These are phyloP conservation scores for Miamiensis avidus DNA, from an alignment of 169 alveolate genomes.

Conservation along the genomic window DNA sequence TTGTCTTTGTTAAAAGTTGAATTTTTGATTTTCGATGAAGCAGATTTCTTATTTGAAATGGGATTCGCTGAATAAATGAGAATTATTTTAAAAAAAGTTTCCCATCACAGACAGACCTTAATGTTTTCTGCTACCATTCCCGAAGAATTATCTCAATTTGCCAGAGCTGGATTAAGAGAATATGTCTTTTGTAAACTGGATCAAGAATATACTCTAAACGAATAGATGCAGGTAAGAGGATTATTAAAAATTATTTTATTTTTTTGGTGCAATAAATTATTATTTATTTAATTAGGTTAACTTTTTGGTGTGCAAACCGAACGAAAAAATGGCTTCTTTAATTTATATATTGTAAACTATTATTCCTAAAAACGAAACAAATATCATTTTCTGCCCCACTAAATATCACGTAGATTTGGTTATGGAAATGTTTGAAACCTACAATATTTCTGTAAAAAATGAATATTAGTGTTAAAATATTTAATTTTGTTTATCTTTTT, in stretches of 20 bases:
- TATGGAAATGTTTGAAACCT: slow-evolving; percentile 63
- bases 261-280: background rate
- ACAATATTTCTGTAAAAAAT: slow-evolving; percentile 48
- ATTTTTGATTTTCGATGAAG: slow-evolving; percentile 94
- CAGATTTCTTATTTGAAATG: slow-evolving; percentile 95
- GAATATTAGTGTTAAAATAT: background rate
- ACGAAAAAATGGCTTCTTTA: slow-evolving; percentile 87
- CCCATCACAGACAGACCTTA: slow-evolving; percentile 85
- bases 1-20: slow-evolving; percentile 84
- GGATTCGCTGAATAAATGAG: slow-evolving; percentile 93
- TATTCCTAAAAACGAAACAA: slow-evolving; percentile 73
- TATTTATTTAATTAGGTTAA: slow-evolving; percentile 32
- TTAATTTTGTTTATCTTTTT: too few species aligned
- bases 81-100: slow-evolving; percentile 78
- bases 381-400: slow-evolving; percentile 90
- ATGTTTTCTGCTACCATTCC: slow-evolving; percentile 96
- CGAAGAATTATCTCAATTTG: slow-evolving; percentile 89
- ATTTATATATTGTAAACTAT: slow-evolving; percentile 77
- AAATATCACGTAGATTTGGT: slow-evolving; percentile 92
- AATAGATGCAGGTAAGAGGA: slow-evolving; percentile 54
- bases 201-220: slow-evolving; percentile 86
- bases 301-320: slow-evolving; percentile 79
- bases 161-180: slow-evolving; percentile 90
- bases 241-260: too few species aligned
- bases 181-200: slow-evolving; percentile 90